Evolutionary conservation across 768 basidiomycete genomes (phyloP).

Genomic region (Agrocybe praecox): DNA sequence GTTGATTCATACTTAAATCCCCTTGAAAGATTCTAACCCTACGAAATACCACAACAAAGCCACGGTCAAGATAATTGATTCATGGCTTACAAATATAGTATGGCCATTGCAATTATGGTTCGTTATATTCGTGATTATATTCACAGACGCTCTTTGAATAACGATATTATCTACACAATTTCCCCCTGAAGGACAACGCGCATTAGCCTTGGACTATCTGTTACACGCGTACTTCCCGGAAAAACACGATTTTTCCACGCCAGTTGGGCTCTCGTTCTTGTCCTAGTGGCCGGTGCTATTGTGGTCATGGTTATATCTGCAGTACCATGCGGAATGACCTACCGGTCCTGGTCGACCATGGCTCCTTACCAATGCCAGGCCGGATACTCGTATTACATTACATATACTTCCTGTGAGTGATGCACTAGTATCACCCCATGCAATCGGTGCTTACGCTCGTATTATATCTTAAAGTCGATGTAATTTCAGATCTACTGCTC

Average conservation of each 20-base stretch:
- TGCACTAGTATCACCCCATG: background rate
- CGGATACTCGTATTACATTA: background rate
- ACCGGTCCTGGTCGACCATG: background rate
- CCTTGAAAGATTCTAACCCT: background rate
- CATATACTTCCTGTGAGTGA: background rate
- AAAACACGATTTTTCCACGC: background rate
- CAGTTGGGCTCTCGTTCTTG: background rate
- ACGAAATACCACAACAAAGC: no score
- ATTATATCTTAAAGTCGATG: no score
- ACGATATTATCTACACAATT: background rate
- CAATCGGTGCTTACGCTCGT: no score
- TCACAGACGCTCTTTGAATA: no score
- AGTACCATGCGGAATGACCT: background rate
- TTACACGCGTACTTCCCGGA: background rate
- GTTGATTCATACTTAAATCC: no score
- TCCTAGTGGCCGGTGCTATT: background rate
- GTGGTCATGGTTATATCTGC: background rate
- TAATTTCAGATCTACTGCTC: background rate
- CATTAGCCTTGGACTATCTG: background rate
- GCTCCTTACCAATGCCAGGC: background rate
- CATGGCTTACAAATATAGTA: no score
- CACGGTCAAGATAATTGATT: no score
- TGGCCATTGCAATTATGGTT: no score
- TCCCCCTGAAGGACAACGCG: background rate
- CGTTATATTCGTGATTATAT: no score